Evolutionary conservation across 208 protist genomes (phyloP).

Genomic region (Trypanosoma avium): DNA sequence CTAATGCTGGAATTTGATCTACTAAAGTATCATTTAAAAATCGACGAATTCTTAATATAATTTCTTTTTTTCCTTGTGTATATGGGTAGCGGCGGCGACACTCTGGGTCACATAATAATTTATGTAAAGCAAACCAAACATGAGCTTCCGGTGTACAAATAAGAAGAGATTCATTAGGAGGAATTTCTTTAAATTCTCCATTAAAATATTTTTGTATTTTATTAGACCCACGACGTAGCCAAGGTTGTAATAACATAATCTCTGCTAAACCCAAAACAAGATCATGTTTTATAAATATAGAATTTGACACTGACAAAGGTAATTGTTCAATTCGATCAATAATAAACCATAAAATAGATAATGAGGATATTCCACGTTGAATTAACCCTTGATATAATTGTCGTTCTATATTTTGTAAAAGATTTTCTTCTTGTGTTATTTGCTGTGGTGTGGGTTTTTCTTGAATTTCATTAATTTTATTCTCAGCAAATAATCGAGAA

Average conservation of each 20-base stretch:
- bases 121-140: slow-evolving; percentile 90
- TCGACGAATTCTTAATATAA: slow-evolving; percentile 64
- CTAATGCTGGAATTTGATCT: slow-evolving; percentile 87
- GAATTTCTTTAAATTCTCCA: slow-evolving; percentile 55
- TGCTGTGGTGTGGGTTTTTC: slow-evolving; percentile 1
- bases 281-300: slow-evolving; percentile 82
- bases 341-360: slow-evolving; percentile 90
- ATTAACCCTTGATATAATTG: slow-evolving; percentile 50
- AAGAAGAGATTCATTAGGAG: slow-evolving; percentile 57
- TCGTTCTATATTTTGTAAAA: slow-evolving; percentile 31
- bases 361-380: slow-evolving; percentile 65
- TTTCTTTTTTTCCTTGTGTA: slow-evolving; percentile 81
- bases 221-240: slow-evolving; percentile 57
- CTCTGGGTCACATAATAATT: slow-evolving; percentile 80
- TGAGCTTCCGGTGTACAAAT: slow-evolving; percentile 88
- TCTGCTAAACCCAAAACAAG: slow-evolving; percentile 78
- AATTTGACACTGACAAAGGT: slow-evolving; percentile 74
- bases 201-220: slow-evolving; percentile 65
- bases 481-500: slow-evolving; percentile 65
- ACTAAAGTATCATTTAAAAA: slow-evolving; percentile 87
- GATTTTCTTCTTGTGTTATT: slow-evolving; percentile 14
- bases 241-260: slow-evolving; percentile 77
- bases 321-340: slow-evolving; percentile 76
- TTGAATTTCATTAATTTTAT: slow-evolving; percentile 36
- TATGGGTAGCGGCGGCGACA: slow-evolving; percentile 80